Conservation (phyloP, 1,284 basidiomycete species). For the Calocybe gambosa region DNA sequence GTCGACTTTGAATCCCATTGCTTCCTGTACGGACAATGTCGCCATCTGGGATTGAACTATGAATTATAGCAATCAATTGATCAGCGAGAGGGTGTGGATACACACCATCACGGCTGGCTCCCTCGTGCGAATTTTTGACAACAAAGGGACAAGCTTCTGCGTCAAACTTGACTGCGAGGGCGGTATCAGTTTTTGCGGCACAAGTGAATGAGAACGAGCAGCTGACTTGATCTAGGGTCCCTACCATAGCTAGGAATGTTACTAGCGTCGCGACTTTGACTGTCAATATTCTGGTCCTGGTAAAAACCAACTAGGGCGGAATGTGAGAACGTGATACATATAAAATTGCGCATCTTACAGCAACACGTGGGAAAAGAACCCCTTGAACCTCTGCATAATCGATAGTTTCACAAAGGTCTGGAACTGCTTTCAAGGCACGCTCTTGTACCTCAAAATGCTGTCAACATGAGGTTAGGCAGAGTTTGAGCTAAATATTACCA, state of each 20-base stretch:
- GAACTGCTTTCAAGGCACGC: slow-evolving; percentile 79
- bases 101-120: slow-evolving; percentile 85
- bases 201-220: not conserved
- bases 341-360: slow-evolving; percentile 44
- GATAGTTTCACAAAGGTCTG: slow-evolving; percentile 85
- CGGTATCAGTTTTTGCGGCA: slow-evolving; percentile 1
- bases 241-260: slow-evolving; percentile 90
- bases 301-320: slow-evolving; percentile 71
- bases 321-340: not conserved
- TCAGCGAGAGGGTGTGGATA: slow-evolving; percentile 14
- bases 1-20: slow-evolving; percentile 94
- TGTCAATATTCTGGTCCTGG: slow-evolving; percentile 78
- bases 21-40: slow-evolving; percentile 90
- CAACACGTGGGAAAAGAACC: slow-evolving; percentile 81
- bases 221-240: slow-evolving; percentile 84
- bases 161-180: slow-evolving; percentile 59
- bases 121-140: slow-evolving; percentile 93
- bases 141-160: slow-evolving; percentile 89
- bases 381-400: slow-evolving; percentile 91
- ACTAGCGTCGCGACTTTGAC: slow-evolving; percentile 88
- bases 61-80: not conserved
- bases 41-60: slow-evolving; percentile 59
- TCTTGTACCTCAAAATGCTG: slow-evolving; percentile 73
- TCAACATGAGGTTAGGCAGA: slow-evolving; percentile 1
- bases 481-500: slow-evolving; percentile 35